phyloP scores from a whole-genome alignment of 192 early-diverging fungal genomes.

The Polychytrium aggregatum region DNA sequence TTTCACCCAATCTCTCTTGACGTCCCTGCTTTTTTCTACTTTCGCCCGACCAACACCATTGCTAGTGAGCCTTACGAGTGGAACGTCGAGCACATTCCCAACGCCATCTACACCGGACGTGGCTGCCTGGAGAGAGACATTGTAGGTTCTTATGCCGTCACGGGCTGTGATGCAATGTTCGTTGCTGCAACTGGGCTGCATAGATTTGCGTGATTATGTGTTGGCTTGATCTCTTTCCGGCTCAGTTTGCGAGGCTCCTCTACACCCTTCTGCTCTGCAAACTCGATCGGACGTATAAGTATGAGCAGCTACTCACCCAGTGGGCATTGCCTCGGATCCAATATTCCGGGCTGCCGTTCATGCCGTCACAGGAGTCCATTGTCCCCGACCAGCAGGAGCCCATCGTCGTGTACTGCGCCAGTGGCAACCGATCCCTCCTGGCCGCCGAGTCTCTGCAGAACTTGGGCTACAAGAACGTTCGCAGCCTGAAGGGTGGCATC shows the following conservation, averaged over 20 bases:
- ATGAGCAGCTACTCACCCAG: too few relatives aligned
- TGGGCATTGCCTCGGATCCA: too few relatives aligned
- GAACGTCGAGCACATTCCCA: slow-evolving; percentile 38
- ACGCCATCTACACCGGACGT: slow-evolving; percentile 37
- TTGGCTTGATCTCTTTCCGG: neutral
- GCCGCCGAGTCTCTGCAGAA: slow-evolving; percentile 34
- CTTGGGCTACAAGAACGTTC: slow-evolving; percentile 47
- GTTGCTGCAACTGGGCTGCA: neutral
- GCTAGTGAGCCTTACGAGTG: slow-evolving; percentile 38
- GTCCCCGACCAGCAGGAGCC: slow-evolving; percentile 38
- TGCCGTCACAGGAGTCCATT: slow-evolving; percentile 21
- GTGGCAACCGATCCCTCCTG: slow-evolving; percentile 32
- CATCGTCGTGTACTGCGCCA: slow-evolving; percentile 42
- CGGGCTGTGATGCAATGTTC: neutral
- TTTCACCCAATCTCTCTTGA: neutral
- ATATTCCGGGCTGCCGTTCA: too few relatives aligned
- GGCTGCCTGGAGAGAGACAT: slow-evolving; percentile 43
- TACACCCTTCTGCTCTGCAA: neutral
- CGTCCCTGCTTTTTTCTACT: too few relatives aligned
- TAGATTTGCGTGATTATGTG: neutral
- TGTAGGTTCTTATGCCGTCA: slow-evolving; percentile 16
- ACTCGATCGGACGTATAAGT: neutral
- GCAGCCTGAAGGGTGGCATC: slow-evolving; percentile 27
- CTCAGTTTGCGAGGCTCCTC: neutral
- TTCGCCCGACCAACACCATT: neutral